Evolutionary conservation across 1,284 basidiomycete genomes (phyloP), one percentile per base, ranked within the genome.

Genomic region (Cystobasidium sp.): DNA sequence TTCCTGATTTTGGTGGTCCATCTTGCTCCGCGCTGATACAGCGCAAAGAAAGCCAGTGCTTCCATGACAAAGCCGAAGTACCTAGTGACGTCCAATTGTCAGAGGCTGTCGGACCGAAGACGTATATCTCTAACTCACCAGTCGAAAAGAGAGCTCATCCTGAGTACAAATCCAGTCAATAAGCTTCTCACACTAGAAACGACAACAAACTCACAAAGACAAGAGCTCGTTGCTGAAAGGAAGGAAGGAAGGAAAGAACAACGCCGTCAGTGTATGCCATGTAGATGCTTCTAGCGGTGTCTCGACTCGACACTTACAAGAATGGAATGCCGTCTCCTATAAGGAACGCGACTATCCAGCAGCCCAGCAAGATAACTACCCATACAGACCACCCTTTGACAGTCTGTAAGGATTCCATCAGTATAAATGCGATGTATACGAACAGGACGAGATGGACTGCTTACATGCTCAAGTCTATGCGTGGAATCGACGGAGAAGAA

Each of bases 311-410:
- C 83, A 82, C 31, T 81, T 81, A 81, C 56, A 86, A 86, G 79
- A 84, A 84, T 0, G 85, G 85, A 20, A 77, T 77, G 4, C 80
- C 83, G 78, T 85, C 84, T 46, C 84, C 88, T 69, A 90, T 87
- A 68, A 90, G 79, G 81, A 88, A 90, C 0, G 86, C 87, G 41
- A 87, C 75, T 14, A 86, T 78, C 88, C 89, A 90, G 12, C 87
- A 86, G 41, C 80, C 78, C 24, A 85, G 83, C 63, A 88, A 84
- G 79, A 90, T 88, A 0, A 79, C 84, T 14, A 84, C 80, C 89
- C 89, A 90, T 0, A 82, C 80, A 0, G 81, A 77, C 89, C 89
- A 90, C 0, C 87, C 88, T 24, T 86, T 74, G 20, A 86, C 63
- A 3, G 88, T 88, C 83, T 90, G 87, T 20, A 83, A 83, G 78